Conservation (phyloP, 2,329 filamentous ascomycete species). For the Ophidiomyces ophidiicola region DNA sequence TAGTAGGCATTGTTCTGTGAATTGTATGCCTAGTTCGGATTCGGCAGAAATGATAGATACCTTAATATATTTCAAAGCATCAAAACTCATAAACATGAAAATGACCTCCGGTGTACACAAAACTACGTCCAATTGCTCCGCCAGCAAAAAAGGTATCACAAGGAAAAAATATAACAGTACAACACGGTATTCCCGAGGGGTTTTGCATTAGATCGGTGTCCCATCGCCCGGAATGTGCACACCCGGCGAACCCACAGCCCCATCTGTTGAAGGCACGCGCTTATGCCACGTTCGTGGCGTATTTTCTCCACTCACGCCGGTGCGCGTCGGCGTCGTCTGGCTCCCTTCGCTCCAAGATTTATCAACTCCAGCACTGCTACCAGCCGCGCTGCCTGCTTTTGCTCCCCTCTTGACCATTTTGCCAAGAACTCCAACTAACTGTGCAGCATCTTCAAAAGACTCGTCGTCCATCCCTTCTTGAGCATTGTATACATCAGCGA, state of each 20-base stretch:
- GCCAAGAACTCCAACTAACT: constrained; percentile 72
- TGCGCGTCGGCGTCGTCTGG: constrained; percentile 19
- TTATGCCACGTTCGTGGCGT: constrained; percentile 14
- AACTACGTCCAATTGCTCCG: too few species aligned
- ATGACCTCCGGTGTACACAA: too few species aligned
- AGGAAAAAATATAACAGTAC: background rate
- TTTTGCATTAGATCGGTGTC: constrained; percentile 6
- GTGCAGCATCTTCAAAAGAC: constrained; percentile 84
- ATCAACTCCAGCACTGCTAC: constrained; percentile 24
- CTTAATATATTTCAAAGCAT: too few species aligned
- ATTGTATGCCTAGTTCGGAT: too few species aligned
- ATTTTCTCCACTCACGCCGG: constrained; percentile 7
- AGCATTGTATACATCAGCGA: constrained; percentile 81
- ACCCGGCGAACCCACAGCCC: constrained; percentile 4
- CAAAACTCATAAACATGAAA: too few species aligned
- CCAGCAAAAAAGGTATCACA: too few species aligned
- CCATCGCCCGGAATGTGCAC: background rate
- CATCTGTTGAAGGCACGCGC: background rate
- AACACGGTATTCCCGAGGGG: too few species aligned
- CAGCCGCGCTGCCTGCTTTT: constrained; percentile 23
- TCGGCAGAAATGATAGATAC: too few species aligned
- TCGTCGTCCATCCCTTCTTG: constrained; percentile 89
- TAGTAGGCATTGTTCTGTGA: too few species aligned
- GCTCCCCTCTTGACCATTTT: constrained; percentile 73
- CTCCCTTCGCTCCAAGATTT: constrained; percentile 25